Evolutionary conservation across 352 stramenopile species (phyloP), one percentile per base, ranked within the genome.

Genomic region (Phytophthora agathidicida): DNA sequence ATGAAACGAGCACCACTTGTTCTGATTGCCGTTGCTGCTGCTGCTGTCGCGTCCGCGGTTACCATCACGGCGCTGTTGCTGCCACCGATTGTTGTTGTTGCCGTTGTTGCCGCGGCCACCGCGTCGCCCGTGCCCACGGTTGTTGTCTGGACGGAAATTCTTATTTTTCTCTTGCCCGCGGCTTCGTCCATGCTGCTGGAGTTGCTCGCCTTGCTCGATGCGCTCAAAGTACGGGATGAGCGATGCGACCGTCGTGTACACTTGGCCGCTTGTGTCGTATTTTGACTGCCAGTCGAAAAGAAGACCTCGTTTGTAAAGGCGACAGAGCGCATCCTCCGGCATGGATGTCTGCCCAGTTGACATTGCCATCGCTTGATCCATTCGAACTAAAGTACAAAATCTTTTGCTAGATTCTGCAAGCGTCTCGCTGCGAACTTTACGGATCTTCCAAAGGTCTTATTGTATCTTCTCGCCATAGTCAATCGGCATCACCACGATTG

Each of bases 261-360:
- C 9, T 24, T 44, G 23, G 2, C 49, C 36, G n/a, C 53, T 63
- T 0, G 32, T 27, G 28, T 55, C 44, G 13, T 63, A 55, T 13
- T 63, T 63, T 27, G 55, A 49, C 20, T 63, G 35, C 43, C 43
- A 63, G 3, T 50, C 53, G 16, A 30, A 55, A 4, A 36, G 43
- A 8, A 55, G 23, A 2, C 44, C 44, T 10, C 36, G 53, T n/a
- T 62, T 62, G 33, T 45, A 55, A 7, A 55, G 6, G 4, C 43
- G 35, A 10, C 43, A 63, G 8, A 62, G 27, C 2, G 51, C 51
- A 13, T 46, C 51, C 11, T 52, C 51, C 14, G 11, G 16, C 44
- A 54, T 54, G 1, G 32, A 22, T 36, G 46, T 5, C 19, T 24
- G 23, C 17, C 2, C 14, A 43, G 17, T 24, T 26, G 10, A n/a